Evolutionary conservation across 179 eudicot species (phyloP).

Genomic region (Amaranthus tricolor): DNA sequence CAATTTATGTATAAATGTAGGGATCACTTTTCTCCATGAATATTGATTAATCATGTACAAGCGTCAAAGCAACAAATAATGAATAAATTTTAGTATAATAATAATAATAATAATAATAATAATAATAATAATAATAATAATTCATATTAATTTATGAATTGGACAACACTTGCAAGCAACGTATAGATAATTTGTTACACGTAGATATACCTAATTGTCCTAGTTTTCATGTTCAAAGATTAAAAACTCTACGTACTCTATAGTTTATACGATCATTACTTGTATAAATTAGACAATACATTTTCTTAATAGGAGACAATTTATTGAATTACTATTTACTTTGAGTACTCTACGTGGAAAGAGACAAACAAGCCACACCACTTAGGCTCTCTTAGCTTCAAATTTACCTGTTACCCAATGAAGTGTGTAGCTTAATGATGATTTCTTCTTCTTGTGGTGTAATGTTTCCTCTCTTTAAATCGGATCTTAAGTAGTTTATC

Average conservation of each 20-base stretch:
- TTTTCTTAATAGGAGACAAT: background rate
- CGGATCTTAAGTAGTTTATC: conserved; percentile 41
- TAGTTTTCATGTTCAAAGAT: background rate
- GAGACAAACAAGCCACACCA: conserved; percentile 13
- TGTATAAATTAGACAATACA: background rate
- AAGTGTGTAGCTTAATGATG: conserved; percentile 37
- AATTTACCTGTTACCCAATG: conserved; percentile 40
- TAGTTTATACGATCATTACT: background rate
- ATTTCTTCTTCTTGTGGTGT: conserved; percentile 40
- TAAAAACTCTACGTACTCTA: background rate
- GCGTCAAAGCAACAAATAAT: background rate
- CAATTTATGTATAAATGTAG: background rate
- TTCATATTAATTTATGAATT: background rate
- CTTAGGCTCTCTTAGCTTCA: conserved; percentile 1
- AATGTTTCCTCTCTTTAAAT: conserved; percentile 39
- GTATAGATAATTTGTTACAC: background rate
- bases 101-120: too few species aligned
- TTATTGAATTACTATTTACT: background rate
- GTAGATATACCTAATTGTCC: background rate
- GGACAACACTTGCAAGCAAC: background rate
- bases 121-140: too few species aligned
- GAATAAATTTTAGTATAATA: background rate
- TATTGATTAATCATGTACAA: background rate
- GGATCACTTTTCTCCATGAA: background rate
- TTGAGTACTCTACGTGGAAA: conserved; percentile 10